These are phyloP conservation scores for Tagetes erecta DNA, from an alignment of 129 eudicot species.

Conservation along the genomic window DNA sequence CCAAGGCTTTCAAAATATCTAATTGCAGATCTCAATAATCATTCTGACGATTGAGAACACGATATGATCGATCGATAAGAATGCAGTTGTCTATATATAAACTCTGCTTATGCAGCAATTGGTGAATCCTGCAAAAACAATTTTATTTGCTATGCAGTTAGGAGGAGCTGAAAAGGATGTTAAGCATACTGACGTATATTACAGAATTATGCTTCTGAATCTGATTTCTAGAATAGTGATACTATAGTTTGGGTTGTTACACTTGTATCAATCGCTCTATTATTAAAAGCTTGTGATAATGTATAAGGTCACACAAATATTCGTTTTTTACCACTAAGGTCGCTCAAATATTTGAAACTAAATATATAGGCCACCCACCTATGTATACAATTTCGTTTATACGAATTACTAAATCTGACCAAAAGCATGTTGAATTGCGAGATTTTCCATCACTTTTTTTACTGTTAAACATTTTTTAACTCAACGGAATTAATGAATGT, in stretches of 20 bases:
- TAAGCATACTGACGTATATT: not conserved
- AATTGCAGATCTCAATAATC: slow-evolving; percentile 23
- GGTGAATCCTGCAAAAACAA: slow-evolving; percentile 64
- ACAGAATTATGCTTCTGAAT: not conserved
- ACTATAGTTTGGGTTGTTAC: not conserved
- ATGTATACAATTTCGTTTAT: not conserved
- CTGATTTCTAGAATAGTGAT: not conserved
- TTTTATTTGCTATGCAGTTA: slow-evolving; percentile 2
- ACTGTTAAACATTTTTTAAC: no score
- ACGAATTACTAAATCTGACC: no score
- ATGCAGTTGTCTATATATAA: slow-evolving; percentile 26
- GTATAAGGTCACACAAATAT: not conserved
- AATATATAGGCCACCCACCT: not conserved
- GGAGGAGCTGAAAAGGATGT: not conserved
- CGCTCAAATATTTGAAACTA: not conserved
- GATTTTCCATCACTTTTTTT: no score
- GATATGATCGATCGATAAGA: not conserved
- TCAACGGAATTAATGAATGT: no score
- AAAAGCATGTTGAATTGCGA: no score
- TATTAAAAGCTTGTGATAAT: not conserved
- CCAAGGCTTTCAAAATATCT: slow-evolving; percentile 24
- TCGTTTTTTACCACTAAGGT: not conserved
- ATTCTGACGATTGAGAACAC: not conserved
- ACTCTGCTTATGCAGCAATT: slow-evolving; percentile 54
- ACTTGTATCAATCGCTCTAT: not conserved